Evolutionary conservation across 148 eudicot genomes (phyloP), one percentile per base, ranked within the genome.

Genomic region (Mesembryanthemum crystallinum): DNA sequence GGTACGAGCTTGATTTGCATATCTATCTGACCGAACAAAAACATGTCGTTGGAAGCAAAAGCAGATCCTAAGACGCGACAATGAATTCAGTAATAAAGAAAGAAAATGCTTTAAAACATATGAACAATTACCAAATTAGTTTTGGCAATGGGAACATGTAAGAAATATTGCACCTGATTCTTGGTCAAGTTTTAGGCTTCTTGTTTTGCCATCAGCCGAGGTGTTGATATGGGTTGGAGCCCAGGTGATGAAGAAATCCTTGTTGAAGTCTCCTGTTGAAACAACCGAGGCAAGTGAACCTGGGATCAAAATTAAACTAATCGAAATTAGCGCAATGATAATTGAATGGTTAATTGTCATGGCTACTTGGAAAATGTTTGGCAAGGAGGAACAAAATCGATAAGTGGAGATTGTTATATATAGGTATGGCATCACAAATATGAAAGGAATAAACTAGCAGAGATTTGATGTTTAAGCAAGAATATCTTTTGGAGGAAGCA

Each of bases 21-120:
- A 78, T 93, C 92, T 25, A 91, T 88, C 73, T 93, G 92, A 3
- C 98, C 97, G 39, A 93, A 93, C 73, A 93, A 77, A 83, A 84
- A 91, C 96, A 80, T 87, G 58, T 86, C 84, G 28, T 91, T 93
- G 10, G 98, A 89, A 51, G 90, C 97, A 83, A 91, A 88, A 23
- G 81, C 91, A 75, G 90, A 74, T 80, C 98, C 98, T 93, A 72
- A 3, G 5, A 68, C n/a, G 43, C 43, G 30, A 20, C 15, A 24
- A n/a, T 23, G 43, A 47, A 9, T 13, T 7, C 24, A 1, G 27
- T 0, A 20, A 20, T 29, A 3, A 21, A 5, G 4, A 21, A 54
- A 12, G 39, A 35, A 35, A 69, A n/a, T n/a, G n/a, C n/a, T n/a
- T n/a, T n/a, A n/a, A n/a, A n/a, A n/a, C n/a, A n/a, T n/a, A 66